phyloP scores from a whole-genome alignment of 257 asterid genomes.

The Cinchona pubescens region DNA sequence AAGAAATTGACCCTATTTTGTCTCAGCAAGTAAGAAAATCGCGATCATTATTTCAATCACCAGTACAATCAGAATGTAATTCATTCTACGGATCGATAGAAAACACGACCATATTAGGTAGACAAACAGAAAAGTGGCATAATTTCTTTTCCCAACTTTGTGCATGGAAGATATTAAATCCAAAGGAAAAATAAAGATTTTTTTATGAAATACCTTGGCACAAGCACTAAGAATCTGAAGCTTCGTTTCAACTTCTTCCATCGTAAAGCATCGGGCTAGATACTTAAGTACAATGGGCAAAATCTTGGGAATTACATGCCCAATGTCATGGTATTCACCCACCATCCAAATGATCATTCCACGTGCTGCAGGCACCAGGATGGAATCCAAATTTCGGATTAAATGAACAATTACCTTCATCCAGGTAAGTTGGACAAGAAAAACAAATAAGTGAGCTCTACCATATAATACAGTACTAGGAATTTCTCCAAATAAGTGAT shows the following conservation, averaged over 20 bases:
- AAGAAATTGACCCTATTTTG: neutral
- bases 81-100: neutral
- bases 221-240: conserved; percentile 85
- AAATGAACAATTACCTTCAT: conserved; percentile 71
- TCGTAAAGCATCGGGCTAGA: conserved; percentile 67
- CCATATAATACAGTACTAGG: neutral
- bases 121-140: neutral
- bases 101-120: neutral
- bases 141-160: neutral
- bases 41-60: neutral
- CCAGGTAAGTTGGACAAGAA: conserved; percentile 25
- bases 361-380: conserved; percentile 77
- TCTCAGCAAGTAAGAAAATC: neutral
- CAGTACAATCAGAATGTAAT: neutral
- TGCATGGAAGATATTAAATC: neutral
- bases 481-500: neutral
- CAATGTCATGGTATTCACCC: conserved; percentile 74
- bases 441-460: conserved; percentile 16
- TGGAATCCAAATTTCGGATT: conserved; percentile 74
- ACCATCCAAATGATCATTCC: conserved; percentile 94
- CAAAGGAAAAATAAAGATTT: conserved; percentile 13
- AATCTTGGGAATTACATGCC: conserved; percentile 58
- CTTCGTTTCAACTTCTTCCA: conserved; percentile 80
- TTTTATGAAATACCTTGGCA: conserved; percentile 55
- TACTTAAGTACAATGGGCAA: conserved; percentile 61